Base-by-base conservation (phyloP, 2,329 filamentous ascomycete species). In the Colletotrichum australisinense region DNA sequence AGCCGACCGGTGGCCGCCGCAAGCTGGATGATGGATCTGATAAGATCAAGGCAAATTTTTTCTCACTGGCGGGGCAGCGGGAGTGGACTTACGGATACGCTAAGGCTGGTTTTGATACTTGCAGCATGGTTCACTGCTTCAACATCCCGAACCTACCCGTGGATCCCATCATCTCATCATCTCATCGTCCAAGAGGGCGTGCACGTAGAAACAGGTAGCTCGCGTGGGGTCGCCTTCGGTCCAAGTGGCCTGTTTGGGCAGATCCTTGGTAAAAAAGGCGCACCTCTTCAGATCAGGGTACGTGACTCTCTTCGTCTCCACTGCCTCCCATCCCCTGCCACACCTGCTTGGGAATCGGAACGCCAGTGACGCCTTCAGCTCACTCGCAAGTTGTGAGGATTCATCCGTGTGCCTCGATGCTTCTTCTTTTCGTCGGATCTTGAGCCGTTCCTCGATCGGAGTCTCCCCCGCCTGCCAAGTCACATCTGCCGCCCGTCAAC, bases 11-110 rank as follows among this genome's bases (percentile, higher is more conserved):
- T 42, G 38, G 38, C 14, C 38, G 38, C 38, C 38, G 14, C 38
- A 42, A 42, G 14, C 38, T 42, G 38, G 38, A 42, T 42, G 38
- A 42, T 49, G 55, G 66, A 73, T 73, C 67, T 70, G 66, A 73
- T 73, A 70, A 73, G 70, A 70, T 73, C 59, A 49, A 73, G 19
- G 28, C 46, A 67, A 56, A 46, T n/a, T 55, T 70, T 63, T 59
- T 70, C 53, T 62, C 42, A 53, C 26, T n/a, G 24, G 66, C 28
- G 55, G 69, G 52, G 22, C 56, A 26, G 52, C 26, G 11, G 30
- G 6, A 11, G n/a, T 38, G 26, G 35, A 5, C 19, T 7, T 12
- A 38, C 38, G 14, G 38, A 42, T 42, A 42, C 22, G 19, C 32
- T 35, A 24, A 24, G 35, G 26, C 16, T 59, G 22, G 30, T 58